Percentiles rank a stretch among this genome's conserved stretches.
Conservation (phyloP, 2,329 filamentous ascomycete species). For the Chaetomiaceae sp. region DNA sequence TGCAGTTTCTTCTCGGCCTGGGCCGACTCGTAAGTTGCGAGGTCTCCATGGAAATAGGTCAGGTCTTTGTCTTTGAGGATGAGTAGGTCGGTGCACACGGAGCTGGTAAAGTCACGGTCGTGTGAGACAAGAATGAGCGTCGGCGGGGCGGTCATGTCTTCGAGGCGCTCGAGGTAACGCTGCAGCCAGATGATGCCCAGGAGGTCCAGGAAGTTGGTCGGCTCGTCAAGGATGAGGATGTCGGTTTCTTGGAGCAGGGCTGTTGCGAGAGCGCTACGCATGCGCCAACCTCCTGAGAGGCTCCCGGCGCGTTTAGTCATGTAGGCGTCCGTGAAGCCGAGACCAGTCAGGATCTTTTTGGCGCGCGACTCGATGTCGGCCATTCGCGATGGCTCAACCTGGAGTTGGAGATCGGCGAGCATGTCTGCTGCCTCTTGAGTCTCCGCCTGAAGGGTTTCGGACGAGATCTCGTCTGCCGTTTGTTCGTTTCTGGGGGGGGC, state of each 20-base stretch:
- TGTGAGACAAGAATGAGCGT: conserved; percentile 80
- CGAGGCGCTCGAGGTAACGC: conserved; percentile 58
- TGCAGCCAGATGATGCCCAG: conserved; percentile 83
- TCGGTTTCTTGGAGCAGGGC: conserved; percentile 69
- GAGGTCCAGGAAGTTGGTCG: conserved; percentile 81
- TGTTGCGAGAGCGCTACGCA: conserved; percentile 62
- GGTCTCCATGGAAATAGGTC: conserved; percentile 69
- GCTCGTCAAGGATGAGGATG: conserved; percentile 78
- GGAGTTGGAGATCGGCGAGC: conserved; percentile 63
- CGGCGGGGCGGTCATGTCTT: conserved; percentile 45
- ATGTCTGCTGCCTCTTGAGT: conserved; percentile 66
- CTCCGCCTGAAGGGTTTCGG: conserved; percentile 56
- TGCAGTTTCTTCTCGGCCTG: conserved; percentile 63
- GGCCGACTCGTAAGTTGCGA: conserved; percentile 66
- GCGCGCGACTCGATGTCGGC: conserved; percentile 62
- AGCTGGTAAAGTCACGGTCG: conserved; percentile 70
- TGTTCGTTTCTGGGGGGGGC: conserved; percentile 44
- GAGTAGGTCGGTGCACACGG: conserved; percentile 71
- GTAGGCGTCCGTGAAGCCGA: conserved; percentile 64
- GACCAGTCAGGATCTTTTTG: conserved; percentile 60
- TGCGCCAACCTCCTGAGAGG: conserved; percentile 74
- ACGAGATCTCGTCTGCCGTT: conserved; percentile 51
- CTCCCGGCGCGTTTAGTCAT: conserved; percentile 57
- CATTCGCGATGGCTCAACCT: conserved; percentile 62
- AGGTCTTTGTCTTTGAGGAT: conserved; percentile 69